These are phyloP conservation scores for Fusarium fujikuroi DNA, from an alignment of 2,329 filamentous ascomycete genomes.

Conservation along the genomic window DNA sequence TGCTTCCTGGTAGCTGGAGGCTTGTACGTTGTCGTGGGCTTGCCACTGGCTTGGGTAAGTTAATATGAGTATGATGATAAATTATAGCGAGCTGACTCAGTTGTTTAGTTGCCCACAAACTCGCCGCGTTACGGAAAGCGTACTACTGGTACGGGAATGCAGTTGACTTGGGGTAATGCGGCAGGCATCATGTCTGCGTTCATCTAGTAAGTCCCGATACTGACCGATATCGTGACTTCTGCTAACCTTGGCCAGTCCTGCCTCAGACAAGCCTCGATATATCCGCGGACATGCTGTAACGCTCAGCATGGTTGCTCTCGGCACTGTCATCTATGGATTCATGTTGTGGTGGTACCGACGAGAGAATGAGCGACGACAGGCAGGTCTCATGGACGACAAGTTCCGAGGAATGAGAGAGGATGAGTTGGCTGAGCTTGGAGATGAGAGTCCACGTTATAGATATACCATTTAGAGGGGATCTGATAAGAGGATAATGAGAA, in stretches of 20 bases:
- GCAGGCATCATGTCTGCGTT: conserved; percentile 80
- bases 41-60: conserved; percentile 65
- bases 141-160: conserved; percentile 76
- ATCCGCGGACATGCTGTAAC: conserved; percentile 71
- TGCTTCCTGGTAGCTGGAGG: conserved; percentile 82
- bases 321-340: conserved; percentile 62
- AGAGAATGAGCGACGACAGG: conserved; percentile 59
- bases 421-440: conserved; percentile 61
- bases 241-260: conserved; percentile 52
- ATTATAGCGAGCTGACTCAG: not conserved
- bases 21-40: conserved; percentile 69
- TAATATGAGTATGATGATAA: not conserved
- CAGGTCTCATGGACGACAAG: conserved; percentile 52
- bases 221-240: not conserved
- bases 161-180: conserved; percentile 76
- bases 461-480: conserved; percentile 53
- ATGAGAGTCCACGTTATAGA: conserved; percentile 62
- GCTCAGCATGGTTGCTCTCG: conserved; percentile 66
- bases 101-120: conserved; percentile 66
- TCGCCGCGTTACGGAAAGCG: conserved; percentile 80
- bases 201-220: conserved; percentile 57
- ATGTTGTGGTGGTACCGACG: conserved; percentile 64
- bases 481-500: not conserved
- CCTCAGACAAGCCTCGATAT: conserved; percentile 65
- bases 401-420: conserved; percentile 57